phyloP scores from a whole-genome alignment of 805 yeast species.

The Kodamaea kaohsiungensis region DNA sequence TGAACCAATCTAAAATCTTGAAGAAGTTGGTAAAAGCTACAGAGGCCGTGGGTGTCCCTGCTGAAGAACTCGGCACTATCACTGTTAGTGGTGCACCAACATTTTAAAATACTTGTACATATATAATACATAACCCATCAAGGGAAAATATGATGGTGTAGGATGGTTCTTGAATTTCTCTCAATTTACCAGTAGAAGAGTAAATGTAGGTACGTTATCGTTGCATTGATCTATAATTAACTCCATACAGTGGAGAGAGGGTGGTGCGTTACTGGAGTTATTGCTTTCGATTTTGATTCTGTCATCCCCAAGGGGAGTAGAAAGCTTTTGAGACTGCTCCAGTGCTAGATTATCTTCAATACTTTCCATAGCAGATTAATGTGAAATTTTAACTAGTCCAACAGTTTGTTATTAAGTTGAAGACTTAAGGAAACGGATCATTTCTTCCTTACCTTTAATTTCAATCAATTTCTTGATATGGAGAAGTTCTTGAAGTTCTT shows the following conservation, averaged over 20 bases:
- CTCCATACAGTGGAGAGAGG: neutral
- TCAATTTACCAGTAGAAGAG: too few species aligned
- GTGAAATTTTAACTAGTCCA: neutral
- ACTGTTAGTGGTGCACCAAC: neutral
- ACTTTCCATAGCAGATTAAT: too few species aligned
- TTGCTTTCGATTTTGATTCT: neutral
- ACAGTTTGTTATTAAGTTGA: neutral
- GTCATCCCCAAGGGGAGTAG: neutral
- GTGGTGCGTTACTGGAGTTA: neutral
- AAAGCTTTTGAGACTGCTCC: neutral
- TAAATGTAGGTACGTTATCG: neutral
- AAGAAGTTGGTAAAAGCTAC: conserved; percentile 52
- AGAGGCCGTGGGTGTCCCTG: conserved; percentile 39
- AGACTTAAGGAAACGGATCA: conserved; percentile 56
- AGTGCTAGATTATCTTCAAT: neutral
- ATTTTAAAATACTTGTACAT: conserved; percentile 13
- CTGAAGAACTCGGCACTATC: neutral
- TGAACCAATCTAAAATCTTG: conserved; percentile 54
- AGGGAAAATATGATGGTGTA: neutral
- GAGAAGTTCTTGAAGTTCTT: conserved; percentile 52
- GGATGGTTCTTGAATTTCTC: too few species aligned
- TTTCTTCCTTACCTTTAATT: conserved; percentile 66
- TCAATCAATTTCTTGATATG: conserved; percentile 62
- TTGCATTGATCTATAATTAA: neutral
- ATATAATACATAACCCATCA: conserved; percentile 8